These are phyloP conservation scores for Debaryomyces hansenii DNA, from an alignment of 805 yeast genomes.

Conservation along the genomic window DNA sequence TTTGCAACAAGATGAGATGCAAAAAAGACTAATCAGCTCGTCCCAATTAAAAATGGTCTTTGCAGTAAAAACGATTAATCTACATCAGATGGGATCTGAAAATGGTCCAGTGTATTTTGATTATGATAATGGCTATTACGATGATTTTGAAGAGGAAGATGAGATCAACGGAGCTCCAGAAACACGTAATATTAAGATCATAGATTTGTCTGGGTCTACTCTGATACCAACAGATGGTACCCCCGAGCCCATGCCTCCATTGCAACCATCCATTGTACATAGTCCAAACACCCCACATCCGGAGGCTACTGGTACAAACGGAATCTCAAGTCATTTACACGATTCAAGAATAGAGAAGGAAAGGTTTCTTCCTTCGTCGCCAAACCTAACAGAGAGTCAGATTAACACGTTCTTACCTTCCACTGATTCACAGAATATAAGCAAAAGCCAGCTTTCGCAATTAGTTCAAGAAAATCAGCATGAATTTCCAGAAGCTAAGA, in stretches of 20 bases:
- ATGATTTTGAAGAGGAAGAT: conserved; percentile 3
- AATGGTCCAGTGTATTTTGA: conserved; percentile 25
- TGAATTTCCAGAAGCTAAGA: background rate
- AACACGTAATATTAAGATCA: conserved; percentile 2
- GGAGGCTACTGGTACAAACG: conserved; percentile 1
- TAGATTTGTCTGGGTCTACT: conserved; percentile 10
- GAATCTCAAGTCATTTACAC: background rate
- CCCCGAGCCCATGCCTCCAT: background rate
- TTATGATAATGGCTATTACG: conserved; percentile 13
- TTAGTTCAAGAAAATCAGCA: background rate
- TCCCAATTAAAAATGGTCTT: conserved; percentile 13
- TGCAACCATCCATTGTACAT: background rate
- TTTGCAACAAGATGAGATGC: background rate
- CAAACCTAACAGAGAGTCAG: conserved; percentile 12
- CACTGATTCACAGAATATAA: background rate
- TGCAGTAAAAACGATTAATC: conserved; percentile 13
- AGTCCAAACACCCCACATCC: conserved; percentile 2
- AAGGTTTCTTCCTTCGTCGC: conserved; percentile 15
- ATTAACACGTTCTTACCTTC: conserved; percentile 5
- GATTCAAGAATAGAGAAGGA: background rate
- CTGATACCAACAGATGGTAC: background rate
- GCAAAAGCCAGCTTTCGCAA: background rate
- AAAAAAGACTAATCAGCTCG: background rate
- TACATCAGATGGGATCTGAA: conserved; percentile 8
- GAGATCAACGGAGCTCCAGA: background rate